These are phyloP conservation scores for Cyclostephanos invisitatus DNA, from an alignment of 108 stramenopile genomes.

Conservation along the genomic window DNA sequence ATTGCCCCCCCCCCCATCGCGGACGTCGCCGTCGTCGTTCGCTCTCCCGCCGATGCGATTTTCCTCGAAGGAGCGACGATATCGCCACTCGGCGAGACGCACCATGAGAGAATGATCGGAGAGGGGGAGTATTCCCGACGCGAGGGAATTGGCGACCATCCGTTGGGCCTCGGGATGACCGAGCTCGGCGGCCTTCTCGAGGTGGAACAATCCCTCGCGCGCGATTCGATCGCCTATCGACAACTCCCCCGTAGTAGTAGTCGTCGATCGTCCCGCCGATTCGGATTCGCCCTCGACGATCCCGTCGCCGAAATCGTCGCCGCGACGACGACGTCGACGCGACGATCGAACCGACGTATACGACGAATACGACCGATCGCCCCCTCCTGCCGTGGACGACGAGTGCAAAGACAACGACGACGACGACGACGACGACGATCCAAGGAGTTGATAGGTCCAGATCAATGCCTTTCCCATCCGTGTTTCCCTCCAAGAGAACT, in stretches of 20 bases:
- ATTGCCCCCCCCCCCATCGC: conserved; percentile 18
- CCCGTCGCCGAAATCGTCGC: not conserved
- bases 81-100: conserved; percentile 37
- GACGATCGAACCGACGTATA: not conserved
- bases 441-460: conserved; percentile 33
- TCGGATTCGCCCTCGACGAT: not conserved
- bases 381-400: not conserved
- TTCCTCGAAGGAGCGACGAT: conserved; percentile 7
- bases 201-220: conserved; percentile 44
- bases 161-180: conserved; percentile 82
- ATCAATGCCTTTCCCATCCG: conserved; percentile 31
- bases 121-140: conserved; percentile 76
- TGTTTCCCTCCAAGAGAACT: conserved; percentile 47
- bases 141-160: conserved; percentile 65
- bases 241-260: no score
- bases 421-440: conserved; percentile 8
- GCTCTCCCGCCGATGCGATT: not conserved
- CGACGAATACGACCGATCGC: not conserved
- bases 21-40: not conserved
- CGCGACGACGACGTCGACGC: not conserved
- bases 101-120: conserved; percentile 50
- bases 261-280: not conserved
- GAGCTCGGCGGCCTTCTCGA: conserved; percentile 67
- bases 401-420: not conserved
- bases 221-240: conserved; percentile 40